phyloP scores from a whole-genome alignment of 257 asterid species.

The Echites panduratus region DNA sequence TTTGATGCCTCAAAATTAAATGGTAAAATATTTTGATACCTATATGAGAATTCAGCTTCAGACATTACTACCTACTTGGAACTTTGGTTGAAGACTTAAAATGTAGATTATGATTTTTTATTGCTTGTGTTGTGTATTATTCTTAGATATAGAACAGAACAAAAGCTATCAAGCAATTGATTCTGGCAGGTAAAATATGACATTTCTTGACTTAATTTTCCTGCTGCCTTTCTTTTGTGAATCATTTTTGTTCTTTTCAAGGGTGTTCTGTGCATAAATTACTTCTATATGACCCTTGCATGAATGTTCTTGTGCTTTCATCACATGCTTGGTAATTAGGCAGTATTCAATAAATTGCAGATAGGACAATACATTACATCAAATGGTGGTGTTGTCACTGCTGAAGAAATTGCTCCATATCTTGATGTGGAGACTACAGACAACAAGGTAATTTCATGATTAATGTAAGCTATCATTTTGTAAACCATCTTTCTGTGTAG shows the following conservation, averaged over 20 bases:
- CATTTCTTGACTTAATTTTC: too few relatives aligned
- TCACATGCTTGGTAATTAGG: neutral
- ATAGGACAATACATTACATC: slow-evolving; percentile 84
- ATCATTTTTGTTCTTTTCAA: neutral
- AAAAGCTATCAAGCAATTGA: slow-evolving; percentile 1
- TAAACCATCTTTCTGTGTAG: neutral
- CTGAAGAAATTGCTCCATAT: slow-evolving; percentile 97
- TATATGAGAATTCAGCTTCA: neutral
- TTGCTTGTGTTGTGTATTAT: neutral
- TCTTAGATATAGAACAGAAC: neutral
- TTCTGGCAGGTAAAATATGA: neutral
- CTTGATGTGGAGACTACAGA: slow-evolving; percentile 69
- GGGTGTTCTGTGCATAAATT: neutral
- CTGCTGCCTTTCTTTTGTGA: too few relatives aligned
- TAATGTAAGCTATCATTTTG: slow-evolving; percentile 3
- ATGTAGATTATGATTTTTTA: too few relatives aligned
- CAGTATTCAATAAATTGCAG: slow-evolving; percentile 36
- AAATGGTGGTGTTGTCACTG: slow-evolving; percentile 94
- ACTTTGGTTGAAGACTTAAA: neutral
- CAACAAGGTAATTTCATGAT: slow-evolving; percentile 39
- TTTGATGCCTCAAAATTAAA: slow-evolving; percentile 1
- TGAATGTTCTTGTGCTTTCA: neutral
- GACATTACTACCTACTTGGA: slow-evolving; percentile 5
- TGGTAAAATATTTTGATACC: neutral
- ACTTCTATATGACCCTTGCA: slow-evolving; percentile 1